Conservation (phyloP, 2,329 filamentous ascomycete genomes). For the Rhynchosporium agropyri region DNA sequence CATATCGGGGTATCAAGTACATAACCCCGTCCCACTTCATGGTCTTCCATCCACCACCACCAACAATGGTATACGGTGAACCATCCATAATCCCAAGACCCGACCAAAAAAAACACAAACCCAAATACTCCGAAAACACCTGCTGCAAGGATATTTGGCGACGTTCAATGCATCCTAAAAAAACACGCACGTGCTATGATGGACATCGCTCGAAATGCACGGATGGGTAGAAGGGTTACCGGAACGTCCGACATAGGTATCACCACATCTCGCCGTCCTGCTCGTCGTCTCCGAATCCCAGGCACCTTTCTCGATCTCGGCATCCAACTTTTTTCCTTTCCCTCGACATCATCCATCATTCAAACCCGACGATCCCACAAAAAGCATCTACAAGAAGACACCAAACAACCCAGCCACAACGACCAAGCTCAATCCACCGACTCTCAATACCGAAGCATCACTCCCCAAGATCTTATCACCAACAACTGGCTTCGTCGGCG, state of each 20-base stretch:
- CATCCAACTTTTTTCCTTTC: not conserved
- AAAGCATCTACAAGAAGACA: slow-evolving; percentile 12
- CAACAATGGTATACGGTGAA: not conserved
- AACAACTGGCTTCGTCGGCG: slow-evolving; percentile 1
- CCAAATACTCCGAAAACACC: slow-evolving; percentile 11
- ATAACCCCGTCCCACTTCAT: not conserved
- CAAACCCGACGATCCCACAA: not conserved
- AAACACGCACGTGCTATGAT: not conserved
- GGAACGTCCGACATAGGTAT: not conserved
- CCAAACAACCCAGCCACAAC: slow-evolving; percentile 16
- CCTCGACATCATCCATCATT: not conserved
- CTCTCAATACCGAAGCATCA: slow-evolving; percentile 5
- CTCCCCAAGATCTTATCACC: slow-evolving; percentile 5
- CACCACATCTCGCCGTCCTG: not conserved
- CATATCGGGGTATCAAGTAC: slow-evolving; percentile 11
- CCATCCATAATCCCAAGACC: not conserved
- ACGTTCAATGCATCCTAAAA: not conserved
- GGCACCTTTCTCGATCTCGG: not conserved
- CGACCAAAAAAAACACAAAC: not conserved
- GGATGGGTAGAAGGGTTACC: not conserved
- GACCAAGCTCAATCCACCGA: slow-evolving; percentile 12
- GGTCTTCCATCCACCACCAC: slow-evolving; percentile 2
- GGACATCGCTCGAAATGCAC: slow-evolving; percentile 7
- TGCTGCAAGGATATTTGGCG: not conserved
- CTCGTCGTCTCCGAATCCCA: not conserved